These are phyloP conservation scores for Sphaerulina musiva DNA, from an alignment of 2,329 filamentous ascomycete species.

Conservation along the genomic window DNA sequence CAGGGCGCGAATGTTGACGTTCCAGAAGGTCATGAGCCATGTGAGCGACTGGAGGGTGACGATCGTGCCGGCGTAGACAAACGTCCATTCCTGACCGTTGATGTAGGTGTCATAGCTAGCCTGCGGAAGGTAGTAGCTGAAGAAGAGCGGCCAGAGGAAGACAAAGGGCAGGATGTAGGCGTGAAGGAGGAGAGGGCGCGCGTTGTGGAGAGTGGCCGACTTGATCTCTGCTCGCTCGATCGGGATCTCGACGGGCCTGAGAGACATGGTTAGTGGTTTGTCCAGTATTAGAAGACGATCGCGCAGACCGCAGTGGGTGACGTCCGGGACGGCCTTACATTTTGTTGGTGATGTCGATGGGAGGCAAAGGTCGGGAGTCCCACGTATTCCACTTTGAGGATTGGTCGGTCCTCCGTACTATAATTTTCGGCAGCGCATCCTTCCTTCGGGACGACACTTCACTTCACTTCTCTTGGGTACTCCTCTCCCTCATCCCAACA, in stretches of 20 bases:
- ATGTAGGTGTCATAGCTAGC: constrained; percentile 88
- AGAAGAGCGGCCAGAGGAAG: constrained; percentile 85
- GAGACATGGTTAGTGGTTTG: constrained; percentile 4
- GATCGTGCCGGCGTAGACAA: constrained; percentile 85
- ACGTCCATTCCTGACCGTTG: constrained; percentile 93
- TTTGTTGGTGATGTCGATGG: constrained; percentile 6
- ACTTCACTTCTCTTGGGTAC: too few relatives aligned
- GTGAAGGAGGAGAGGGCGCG: constrained; percentile 72
- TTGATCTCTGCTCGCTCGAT: constrained; percentile 89
- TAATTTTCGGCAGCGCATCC: not conserved
- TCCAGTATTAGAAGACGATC: too few relatives aligned
- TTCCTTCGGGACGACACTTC: too few relatives aligned
- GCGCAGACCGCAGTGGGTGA: not conserved
- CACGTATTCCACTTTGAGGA: not conserved
- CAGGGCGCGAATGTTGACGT: constrained; percentile 71
- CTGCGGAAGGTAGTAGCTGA: constrained; percentile 75
- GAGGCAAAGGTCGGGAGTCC: not conserved
- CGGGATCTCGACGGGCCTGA: constrained; percentile 42
- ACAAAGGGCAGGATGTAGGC: constrained; percentile 90
- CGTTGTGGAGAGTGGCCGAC: constrained; percentile 79
- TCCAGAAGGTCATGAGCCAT: constrained; percentile 98
- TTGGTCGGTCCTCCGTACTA: too few relatives aligned
- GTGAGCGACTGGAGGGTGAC: constrained; percentile 78
- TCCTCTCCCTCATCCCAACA: too few relatives aligned
- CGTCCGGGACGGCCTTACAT: constrained; percentile 2